phyloP scores from a whole-genome alignment of 306 rosid genomes.

The Castanospermum australe region DNA sequence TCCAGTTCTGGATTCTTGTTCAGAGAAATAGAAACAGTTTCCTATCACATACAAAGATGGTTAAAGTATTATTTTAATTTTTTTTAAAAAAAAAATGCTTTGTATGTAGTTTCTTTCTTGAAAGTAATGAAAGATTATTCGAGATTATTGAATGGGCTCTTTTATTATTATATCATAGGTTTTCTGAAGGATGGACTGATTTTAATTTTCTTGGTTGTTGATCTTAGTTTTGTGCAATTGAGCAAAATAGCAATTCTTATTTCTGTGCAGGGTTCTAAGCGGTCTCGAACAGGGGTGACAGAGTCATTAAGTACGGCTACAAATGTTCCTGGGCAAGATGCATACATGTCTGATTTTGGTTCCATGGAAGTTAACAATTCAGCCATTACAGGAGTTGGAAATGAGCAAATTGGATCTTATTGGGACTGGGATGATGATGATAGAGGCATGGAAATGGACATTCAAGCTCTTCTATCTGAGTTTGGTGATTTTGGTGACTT shows the following conservation, averaged over 20 bases:
- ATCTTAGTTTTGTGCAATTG: conserved; percentile 27
- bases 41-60: too few relatives aligned
- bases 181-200: neutral
- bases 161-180: neutral
- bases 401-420: conserved; percentile 67
- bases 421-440: conserved; percentile 98
- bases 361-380: conserved; percentile 75
- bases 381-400: conserved; percentile 62
- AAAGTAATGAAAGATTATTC: neutral
- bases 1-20: too few relatives aligned
- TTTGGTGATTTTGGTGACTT: conserved; percentile 98
- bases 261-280: conserved; percentile 71
- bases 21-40: too few relatives aligned
- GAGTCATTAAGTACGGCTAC: conserved; percentile 64
- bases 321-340: conserved; percentile 63
- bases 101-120: neutral
- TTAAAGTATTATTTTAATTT: neutral
- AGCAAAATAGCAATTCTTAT: neutral
- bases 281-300: conserved; percentile 67
- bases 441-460: conserved; percentile 72
- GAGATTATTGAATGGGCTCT: neutral
- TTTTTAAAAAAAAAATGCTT: neutral
- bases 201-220: neutral
- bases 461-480: conserved; percentile 79
- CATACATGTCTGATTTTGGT: conserved; percentile 76